Evolutionary conservation across 2,329 filamentous ascomycete genomes (phyloP).

Genomic region (Drechslera avenae): DNA sequence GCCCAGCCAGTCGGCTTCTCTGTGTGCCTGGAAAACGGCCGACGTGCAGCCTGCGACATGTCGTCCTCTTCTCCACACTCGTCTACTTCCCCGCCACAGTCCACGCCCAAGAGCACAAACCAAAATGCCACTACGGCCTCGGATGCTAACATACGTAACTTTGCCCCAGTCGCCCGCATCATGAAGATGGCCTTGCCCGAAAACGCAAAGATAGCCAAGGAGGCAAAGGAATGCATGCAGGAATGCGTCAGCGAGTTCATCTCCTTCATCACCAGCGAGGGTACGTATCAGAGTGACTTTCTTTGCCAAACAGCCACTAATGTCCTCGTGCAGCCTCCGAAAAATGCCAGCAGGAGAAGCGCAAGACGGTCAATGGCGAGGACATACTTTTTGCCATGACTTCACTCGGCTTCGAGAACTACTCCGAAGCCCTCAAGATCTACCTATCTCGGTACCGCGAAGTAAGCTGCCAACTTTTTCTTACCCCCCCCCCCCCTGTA

Average conservation of each 20-base stretch:
- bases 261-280: constrained; percentile 99
- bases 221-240: constrained; percentile 99
- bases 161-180: constrained; percentile 94
- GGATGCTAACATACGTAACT: constrained; percentile 94
- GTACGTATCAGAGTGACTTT: constrained; percentile 60
- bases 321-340: constrained; percentile 74
- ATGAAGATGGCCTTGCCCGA: constrained; percentile 98
- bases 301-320: constrained; percentile 5
- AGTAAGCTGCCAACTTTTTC: constrained; percentile 65
- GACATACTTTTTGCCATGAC: constrained; percentile 99
- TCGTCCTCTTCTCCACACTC: constrained; percentile 52
- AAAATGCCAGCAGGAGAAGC: constrained; percentile 99
- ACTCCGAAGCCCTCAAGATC: constrained; percentile 96
- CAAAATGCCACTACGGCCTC: constrained; percentile 50
- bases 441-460: constrained; percentile 97
- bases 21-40: constrained; percentile 43
- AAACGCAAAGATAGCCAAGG: constrained; percentile 98
- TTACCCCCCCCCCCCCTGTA: constrained; percentile 20
- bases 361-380: constrained; percentile 98
- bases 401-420: constrained; percentile 97
- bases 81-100: constrained; percentile 43
- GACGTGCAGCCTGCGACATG: constrained; percentile 51
- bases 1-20: constrained; percentile 27
- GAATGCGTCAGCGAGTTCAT: constrained; percentile 99
- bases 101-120: constrained; percentile 31